phyloP scores from a whole-genome alignment of 305 asterid species.

The Stenogyne calaminthoides region DNA sequence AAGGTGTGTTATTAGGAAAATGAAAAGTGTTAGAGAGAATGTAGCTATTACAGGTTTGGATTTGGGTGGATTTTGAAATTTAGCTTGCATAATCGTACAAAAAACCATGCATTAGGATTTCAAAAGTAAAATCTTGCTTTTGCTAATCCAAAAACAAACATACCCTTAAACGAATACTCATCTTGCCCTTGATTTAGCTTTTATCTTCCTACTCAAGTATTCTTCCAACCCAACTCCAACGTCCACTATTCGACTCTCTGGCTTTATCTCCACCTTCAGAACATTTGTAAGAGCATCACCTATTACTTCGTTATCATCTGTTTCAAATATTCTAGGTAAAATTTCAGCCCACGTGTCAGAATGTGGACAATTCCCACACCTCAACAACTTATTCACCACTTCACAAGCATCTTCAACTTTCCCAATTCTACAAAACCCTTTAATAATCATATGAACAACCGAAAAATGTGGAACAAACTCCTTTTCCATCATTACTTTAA shows the following conservation, averaged over 20 bases:
- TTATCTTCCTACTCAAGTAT: constrained; percentile 58
- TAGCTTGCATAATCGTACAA: no score
- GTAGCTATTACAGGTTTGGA: no score
- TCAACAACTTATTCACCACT: constrained; percentile 56
- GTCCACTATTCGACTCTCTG: constrained; percentile 64
- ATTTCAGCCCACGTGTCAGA: constrained; percentile 68
- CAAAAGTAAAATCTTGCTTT: no score
- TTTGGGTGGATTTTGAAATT: no score
- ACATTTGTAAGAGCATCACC: constrained; percentile 44
- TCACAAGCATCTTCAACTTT: constrained; percentile 70
- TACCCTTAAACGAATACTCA: constrained; percentile 26
- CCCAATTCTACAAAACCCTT: constrained; percentile 69
- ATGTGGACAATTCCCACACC: constrained; percentile 57
- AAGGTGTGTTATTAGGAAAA: no score
- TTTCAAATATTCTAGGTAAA: constrained; percentile 55
- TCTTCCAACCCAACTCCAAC: constrained; percentile 65
- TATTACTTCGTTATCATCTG: constrained; percentile 36
- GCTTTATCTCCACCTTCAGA: constrained; percentile 61
- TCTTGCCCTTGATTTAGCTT: constrained; percentile 39
- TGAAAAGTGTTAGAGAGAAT: no score
- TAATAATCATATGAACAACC: constrained; percentile 52
- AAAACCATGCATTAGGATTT: no score
- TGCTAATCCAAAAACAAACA: no score
- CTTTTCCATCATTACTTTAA: constrained; percentile 54
- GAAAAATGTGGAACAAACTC: constrained; percentile 76